Evolutionary conservation across 768 basidiomycete genomes (phyloP), one percentile per base, ranked within the genome.

Genomic region (Phaeolepiota aurea): DNA sequence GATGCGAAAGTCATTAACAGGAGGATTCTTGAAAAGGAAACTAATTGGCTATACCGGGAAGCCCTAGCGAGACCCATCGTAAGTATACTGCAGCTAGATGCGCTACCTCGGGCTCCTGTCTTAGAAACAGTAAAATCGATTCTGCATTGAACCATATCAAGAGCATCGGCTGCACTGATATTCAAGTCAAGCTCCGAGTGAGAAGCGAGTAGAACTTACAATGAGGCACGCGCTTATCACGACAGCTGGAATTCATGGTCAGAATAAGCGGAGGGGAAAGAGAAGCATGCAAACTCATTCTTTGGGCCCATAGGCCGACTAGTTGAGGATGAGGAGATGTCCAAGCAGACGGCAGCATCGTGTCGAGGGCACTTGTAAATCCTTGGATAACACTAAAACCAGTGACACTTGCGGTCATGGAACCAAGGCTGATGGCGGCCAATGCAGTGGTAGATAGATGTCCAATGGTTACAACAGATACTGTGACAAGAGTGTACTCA

Each of bases 341-440:
- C 92, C 88, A 99, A 12, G 94, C 92, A 28, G 88, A 79, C 1
- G 96, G 94, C 5, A 97, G 77, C 51, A 99, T 74, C 0, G 93
- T 93, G 57, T 99, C 96, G 14, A 99, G 76, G 0, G 89, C 81
- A 37, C 84, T 87, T 5, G 77, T 66, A 41, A 94, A 77, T 14
- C 90, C 90, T 48, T 85, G 83, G 4, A 92, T 65, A 41, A 94
- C 81, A 47, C 81, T 85, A 49, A 83, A 84, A 1, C 77, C 84
- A 1, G 86, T 79, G 9, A 82, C 78, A 38, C 72, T 76, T 14
- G 78, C 79, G 0, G 82, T 83, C 81, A 87, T 84, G 9, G 76
- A 79, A 2, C 76, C 82, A 9, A 87, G 61, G 14, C 76, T 82
- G 18, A 84, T 77, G 0, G 88, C 90, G 2, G 94, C 94, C 0